phyloP scores from a whole-genome alignment of 371 early-diverging fungal genomes.

The Capniomyces stellatus region DNA sequence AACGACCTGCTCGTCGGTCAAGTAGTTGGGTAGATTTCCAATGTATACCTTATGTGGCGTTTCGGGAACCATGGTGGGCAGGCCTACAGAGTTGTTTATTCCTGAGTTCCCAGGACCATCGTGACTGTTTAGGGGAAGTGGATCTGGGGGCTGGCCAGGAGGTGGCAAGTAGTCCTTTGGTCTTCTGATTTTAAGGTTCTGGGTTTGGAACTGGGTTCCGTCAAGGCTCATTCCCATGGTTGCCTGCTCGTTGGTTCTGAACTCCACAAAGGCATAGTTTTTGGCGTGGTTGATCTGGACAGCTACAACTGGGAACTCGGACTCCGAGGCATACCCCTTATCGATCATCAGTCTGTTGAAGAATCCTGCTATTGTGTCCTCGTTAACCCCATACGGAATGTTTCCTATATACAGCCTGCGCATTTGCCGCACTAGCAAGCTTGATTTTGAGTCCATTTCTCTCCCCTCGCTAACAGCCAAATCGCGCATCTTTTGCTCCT shows the following conservation, averaged over 20 bases:
- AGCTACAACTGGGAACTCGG: slow-evolving; percentile 45
- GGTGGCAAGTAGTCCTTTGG: slow-evolving; percentile 84
- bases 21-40: slow-evolving; percentile 75
- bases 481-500: slow-evolving; percentile 22
- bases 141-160: slow-evolving; percentile 27
- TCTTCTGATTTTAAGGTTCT: slow-evolving; percentile 73
- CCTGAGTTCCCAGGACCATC: background rate
- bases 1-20: slow-evolving; percentile 84
- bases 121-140: slow-evolving; percentile 21
- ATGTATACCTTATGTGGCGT: slow-evolving; percentile 86
- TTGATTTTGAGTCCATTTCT: slow-evolving; percentile 21
- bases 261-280: slow-evolving; percentile 91
- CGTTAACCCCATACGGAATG: slow-evolving; percentile 62
- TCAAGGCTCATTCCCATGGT: slow-evolving; percentile 82
- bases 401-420: slow-evolving; percentile 83
- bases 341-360: slow-evolving; percentile 73
- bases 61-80: slow-evolving; percentile 63
- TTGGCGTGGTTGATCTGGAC: slow-evolving; percentile 82
- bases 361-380: slow-evolving; percentile 58
- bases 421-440: slow-evolving; percentile 39
- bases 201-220: slow-evolving; percentile 68
- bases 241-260: slow-evolving; percentile 75
- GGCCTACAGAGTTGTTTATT: background rate
- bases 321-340: slow-evolving; percentile 35
- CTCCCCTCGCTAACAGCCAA: slow-evolving; percentile 26